These are phyloP conservation scores for Solanum clarkiae DNA, from an alignment of 257 asterid genomes.

Conservation along the genomic window DNA sequence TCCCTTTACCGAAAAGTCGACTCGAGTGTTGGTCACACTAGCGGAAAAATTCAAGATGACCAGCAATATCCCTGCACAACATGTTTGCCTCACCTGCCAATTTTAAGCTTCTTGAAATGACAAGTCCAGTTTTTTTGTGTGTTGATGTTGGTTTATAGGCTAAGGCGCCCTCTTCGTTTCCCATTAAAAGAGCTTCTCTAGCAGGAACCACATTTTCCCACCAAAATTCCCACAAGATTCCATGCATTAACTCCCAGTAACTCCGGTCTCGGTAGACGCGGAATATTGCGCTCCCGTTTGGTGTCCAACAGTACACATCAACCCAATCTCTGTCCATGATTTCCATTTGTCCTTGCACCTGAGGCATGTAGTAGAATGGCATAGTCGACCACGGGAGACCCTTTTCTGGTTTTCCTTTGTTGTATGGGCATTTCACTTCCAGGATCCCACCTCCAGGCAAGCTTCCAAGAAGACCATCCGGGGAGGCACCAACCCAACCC, in stretches of 20 bases:
- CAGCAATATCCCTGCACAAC: slow-evolving; percentile 82
- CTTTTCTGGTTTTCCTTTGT: slow-evolving; percentile 78
- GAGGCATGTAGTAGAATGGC: slow-evolving; percentile 97
- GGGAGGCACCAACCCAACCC: slow-evolving; percentile 93
- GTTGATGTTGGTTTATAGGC: slow-evolving; percentile 53
- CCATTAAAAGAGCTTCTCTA: slow-evolving; percentile 52
- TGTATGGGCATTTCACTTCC: slow-evolving; percentile 92
- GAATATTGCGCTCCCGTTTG: slow-evolving; percentile 73
- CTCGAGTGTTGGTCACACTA: neutral
- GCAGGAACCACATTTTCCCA: slow-evolving; percentile 95
- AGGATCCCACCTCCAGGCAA: slow-evolving; percentile 67
- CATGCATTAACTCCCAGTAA: slow-evolving; percentile 68
- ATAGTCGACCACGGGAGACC: slow-evolving; percentile 70
- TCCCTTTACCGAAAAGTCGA: neutral
- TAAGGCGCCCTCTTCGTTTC: slow-evolving; percentile 52
- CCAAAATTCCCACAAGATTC: slow-evolving; percentile 79
- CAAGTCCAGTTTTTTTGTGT: slow-evolving; percentile 63
- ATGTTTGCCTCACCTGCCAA: slow-evolving; percentile 65
- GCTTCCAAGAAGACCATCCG: slow-evolving; percentile 72
- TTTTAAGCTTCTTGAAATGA: slow-evolving; percentile 57
- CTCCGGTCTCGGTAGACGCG: slow-evolving; percentile 58
- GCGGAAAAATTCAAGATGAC: slow-evolving; percentile 46
- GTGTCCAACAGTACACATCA: slow-evolving; percentile 94
- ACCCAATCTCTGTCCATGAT: slow-evolving; percentile 87
- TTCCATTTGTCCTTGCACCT: slow-evolving; percentile 98